Base-by-base conservation (phyloP, 176 grass and related monocot genomes). In the Dendrocalamus sinicus region DNA sequence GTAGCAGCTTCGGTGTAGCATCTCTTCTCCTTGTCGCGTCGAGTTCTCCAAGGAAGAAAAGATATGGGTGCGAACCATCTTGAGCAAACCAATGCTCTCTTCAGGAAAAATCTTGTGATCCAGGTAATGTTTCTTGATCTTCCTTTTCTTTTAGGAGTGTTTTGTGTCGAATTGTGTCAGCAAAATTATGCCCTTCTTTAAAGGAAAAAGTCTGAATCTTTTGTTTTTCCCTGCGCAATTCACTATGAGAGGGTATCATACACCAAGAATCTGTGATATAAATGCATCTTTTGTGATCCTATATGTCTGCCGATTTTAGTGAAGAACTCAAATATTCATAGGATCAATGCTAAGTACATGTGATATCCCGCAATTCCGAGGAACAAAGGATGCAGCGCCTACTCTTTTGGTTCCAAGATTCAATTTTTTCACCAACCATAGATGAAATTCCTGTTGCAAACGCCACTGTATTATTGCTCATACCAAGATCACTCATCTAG, bases 71-170 rank as follows among this genome's bases (percentile, higher is more conserved):
- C 86, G 10, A 86, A 37, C 78, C 63, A 28, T 52, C 52, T 88
- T 8, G 70, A 53, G 40, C 92, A 94, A 63, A 80, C 92, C 61
- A 81, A 91, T 66, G 89, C 92, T 12, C 82, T 94, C 47, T 81
- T 94, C 79, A 86, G 79, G 82, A 91, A 94, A 59, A 91, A 91
- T 20, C 78, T 94, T 11, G 68, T 91, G 16, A 78, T 91, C 68
- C 92, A 94, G 89, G 92, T 91, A 30, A 76, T 30, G 13, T 7
- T 8, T 3, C 57, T 46, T 37, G 26, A 44, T 12, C 52, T 28
- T 7, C 5, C 14, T 69, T 23, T 17, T 40, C 0, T 28, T 50
- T 20, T 22, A 22, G 4, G 26, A 8, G 24, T 28, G 12, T 17
- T 69, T 53, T 0, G 7, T 24, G 64, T 19, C 1, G 9, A 46